Evolutionary conservation across 208 protist species (phyloP).

Genomic region (Acanthamoeba healyi): DNA sequence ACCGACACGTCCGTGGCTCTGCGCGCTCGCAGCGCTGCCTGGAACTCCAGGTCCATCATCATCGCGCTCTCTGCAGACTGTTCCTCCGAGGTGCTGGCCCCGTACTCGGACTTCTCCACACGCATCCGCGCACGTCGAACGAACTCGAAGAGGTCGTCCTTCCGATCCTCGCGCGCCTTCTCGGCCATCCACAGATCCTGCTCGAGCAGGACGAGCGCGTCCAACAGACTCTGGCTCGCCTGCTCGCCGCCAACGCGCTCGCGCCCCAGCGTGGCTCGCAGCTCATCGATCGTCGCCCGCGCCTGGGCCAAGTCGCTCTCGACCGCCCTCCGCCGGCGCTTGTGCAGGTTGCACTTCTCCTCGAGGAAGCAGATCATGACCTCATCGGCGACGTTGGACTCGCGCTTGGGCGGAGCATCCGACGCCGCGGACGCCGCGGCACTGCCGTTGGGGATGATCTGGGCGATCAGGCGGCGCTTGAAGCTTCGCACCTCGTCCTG

Average conservation of each 20-base stretch:
- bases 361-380: slow-evolving; percentile 11
- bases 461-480: not conserved
- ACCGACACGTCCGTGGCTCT: too few relatives aligned
- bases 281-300: not conserved
- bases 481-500: not conserved
- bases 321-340: not conserved
- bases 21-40: too few relatives aligned
- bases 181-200: slow-evolving; percentile 1
- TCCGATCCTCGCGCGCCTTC: not conserved
- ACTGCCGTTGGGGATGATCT: slow-evolving; percentile 4
- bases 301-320: not conserved
- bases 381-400: slow-evolving; percentile 5
- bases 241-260: not conserved
- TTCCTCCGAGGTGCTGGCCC: too few relatives aligned
- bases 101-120: not conserved
- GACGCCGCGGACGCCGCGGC: not conserved
- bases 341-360: slow-evolving; percentile 13
- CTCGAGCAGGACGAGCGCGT: slow-evolving; percentile 14
- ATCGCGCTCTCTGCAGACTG: too few relatives aligned
- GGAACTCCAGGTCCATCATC: too few relatives aligned
- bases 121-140: not conserved
- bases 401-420: not conserved
- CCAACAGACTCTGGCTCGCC: not conserved
- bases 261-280: not conserved
- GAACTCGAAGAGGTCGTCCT: slow-evolving; percentile 12